phyloP scores from a whole-genome alignment of 2,329 filamentous ascomycete species.

The Orbilia quercus region DNA sequence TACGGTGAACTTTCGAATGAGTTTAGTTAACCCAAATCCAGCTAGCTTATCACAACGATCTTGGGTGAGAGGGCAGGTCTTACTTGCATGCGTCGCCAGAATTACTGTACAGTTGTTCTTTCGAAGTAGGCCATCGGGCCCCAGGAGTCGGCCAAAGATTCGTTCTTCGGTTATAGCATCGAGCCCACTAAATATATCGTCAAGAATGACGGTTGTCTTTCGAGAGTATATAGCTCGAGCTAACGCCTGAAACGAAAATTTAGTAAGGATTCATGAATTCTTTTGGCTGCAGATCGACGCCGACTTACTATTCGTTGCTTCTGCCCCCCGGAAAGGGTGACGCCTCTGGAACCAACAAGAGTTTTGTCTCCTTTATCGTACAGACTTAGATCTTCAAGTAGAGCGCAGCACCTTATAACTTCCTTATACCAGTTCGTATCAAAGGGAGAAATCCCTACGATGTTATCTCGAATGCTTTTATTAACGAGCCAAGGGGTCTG shows the following conservation, averaged over 20 bases:
- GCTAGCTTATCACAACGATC: neutral
- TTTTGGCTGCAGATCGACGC: too few relatives aligned
- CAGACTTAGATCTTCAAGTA: conserved; percentile 62
- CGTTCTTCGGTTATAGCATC: conserved; percentile 64
- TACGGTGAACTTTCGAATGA: conserved; percentile 21
- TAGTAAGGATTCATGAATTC: conserved; percentile 62
- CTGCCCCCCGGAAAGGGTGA: too few relatives aligned
- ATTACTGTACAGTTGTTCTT: conserved; percentile 61
- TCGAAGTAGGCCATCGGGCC: conserved; percentile 62
- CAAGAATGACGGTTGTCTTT: conserved; percentile 62
- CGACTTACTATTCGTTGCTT: too few relatives aligned
- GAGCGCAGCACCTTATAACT: conserved; percentile 63
- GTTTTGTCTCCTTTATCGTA: conserved; percentile 60
- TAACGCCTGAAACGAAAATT: conserved; percentile 56
- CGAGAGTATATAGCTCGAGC: conserved; percentile 46
- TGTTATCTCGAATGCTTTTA: conserved; percentile 63
- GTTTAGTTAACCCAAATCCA: neutral
- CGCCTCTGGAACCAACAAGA: conserved; percentile 64
- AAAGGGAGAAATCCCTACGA: conserved; percentile 62
- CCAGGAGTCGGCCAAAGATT: conserved; percentile 64
- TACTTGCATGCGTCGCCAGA: conserved; percentile 62
- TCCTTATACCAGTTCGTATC: conserved; percentile 62
- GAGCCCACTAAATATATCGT: conserved; percentile 64
- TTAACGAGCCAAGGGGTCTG: conserved; percentile 64
- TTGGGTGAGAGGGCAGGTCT: conserved; percentile 44